Conservation (phyloP, 179 eudicot genomes). For the Amaranthus tricolor region DNA sequence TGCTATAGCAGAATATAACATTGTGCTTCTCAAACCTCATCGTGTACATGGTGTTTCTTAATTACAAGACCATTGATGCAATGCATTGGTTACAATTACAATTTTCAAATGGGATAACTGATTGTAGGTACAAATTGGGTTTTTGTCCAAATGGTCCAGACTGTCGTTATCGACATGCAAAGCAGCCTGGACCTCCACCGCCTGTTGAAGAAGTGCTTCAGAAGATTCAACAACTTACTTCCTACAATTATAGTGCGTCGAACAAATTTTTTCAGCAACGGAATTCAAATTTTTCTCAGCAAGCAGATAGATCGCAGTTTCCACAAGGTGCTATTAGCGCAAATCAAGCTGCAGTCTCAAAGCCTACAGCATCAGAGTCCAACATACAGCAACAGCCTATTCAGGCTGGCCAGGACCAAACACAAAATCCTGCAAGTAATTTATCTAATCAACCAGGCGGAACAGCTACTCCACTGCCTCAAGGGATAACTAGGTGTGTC, state of each 20-base stretch:
- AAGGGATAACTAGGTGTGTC: slow-evolving; percentile 99
- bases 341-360: slow-evolving; percentile 47
- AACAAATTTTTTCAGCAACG: slow-evolving; percentile 75
- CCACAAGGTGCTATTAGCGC: slow-evolving; percentile 47
- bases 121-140: slow-evolving; percentile 90
- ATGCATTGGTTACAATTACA: background rate
- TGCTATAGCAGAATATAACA: background rate
- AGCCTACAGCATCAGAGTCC: slow-evolving; percentile 50
- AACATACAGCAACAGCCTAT: slow-evolving; percentile 53
- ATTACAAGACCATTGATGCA: background rate
- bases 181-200: slow-evolving; percentile 96
- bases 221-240: slow-evolving; percentile 83
- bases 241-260: slow-evolving; percentile 58
- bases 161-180: slow-evolving; percentile 96
- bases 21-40: background rate
- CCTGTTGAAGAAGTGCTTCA: slow-evolving; percentile 92
- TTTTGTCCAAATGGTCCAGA: slow-evolving; percentile 99
- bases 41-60: background rate
- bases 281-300: slow-evolving; percentile 59
- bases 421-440: slow-evolving; percentile 51
- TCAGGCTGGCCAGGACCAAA: slow-evolving; percentile 47
- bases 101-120: slow-evolving; percentile 2
- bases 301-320: slow-evolving; percentile 57
- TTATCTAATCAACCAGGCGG: slow-evolving; percentile 59
- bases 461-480: slow-evolving; percentile 80